These are phyloP conservation scores for Pulicaria dysenterica DNA, from an alignment of 129 eudicot species.

Conservation along the genomic window DNA sequence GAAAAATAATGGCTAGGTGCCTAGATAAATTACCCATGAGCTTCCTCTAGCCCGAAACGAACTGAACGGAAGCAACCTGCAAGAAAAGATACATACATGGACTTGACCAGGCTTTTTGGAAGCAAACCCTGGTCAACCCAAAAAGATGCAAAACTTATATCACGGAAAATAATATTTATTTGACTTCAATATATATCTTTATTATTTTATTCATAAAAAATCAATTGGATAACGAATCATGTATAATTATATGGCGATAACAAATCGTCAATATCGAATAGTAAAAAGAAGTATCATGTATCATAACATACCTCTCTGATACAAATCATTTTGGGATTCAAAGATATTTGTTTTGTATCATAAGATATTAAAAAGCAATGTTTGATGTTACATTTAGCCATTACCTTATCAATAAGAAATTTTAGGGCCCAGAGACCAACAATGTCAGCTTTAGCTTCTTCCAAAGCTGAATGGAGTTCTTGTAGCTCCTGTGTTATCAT, in stretches of 20 bases:
- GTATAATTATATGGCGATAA: not conserved
- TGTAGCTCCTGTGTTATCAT: slow-evolving; percentile 73
- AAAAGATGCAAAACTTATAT: slow-evolving; percentile 24
- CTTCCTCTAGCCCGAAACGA: slow-evolving; percentile 95
- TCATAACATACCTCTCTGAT: slow-evolving; percentile 4
- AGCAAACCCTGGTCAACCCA: slow-evolving; percentile 60
- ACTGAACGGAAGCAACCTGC: slow-evolving; percentile 98
- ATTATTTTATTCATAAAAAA: not conserved
- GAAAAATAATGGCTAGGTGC: slow-evolving; percentile 9
- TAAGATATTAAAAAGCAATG: not conserved
- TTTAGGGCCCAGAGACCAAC: slow-evolving; percentile 98
- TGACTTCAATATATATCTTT: slow-evolving; percentile 5
- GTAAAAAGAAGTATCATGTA: not conserved
- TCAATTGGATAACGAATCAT: not conserved
- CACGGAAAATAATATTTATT: not conserved
- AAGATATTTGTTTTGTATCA: not conserved
- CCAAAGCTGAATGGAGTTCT: slow-evolving; percentile 93
- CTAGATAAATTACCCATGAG: slow-evolving; percentile 81
- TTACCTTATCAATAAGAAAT: slow-evolving; percentile 68
- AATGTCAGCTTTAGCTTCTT: slow-evolving; percentile 99
- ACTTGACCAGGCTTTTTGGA: slow-evolving; percentile 67
- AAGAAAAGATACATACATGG: slow-evolving; percentile 90
- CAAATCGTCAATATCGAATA: not conserved
- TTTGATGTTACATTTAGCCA: not conserved
- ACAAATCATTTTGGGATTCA: not conserved